Conservation (phyloP, 345 rosid genomes). For the Salix suchowensis region DNA sequence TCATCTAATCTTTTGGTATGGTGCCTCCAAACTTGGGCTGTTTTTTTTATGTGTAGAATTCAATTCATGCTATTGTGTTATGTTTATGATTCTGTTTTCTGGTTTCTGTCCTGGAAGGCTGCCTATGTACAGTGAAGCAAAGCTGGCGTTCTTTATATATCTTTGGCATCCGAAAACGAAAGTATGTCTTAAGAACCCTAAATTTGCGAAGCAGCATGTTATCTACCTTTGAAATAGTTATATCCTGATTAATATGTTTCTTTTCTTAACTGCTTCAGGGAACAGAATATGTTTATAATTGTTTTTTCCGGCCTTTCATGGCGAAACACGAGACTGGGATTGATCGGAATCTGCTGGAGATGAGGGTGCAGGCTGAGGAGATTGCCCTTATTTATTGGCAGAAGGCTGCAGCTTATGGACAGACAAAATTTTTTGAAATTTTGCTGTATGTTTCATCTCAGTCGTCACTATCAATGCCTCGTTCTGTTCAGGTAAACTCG, state of each 20-base stretch:
- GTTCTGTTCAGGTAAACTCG: slow-evolving; percentile 40
- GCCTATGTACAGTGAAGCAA: slow-evolving; percentile 77
- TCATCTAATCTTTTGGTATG: slow-evolving; percentile 61
- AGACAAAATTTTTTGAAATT: slow-evolving; percentile 11
- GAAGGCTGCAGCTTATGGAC: slow-evolving; percentile 22
- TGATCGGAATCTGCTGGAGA: slow-evolving; percentile 16
- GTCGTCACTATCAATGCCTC: slow-evolving; percentile 30
- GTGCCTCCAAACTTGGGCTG: background rate
- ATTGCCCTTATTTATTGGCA: slow-evolving; percentile 17
- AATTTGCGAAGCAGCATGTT: no score
- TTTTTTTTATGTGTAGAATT: background rate
- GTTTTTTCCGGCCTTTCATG: slow-evolving; percentile 14
- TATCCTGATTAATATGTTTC: background rate
- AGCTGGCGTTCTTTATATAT: slow-evolving; percentile 68
- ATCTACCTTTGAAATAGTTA: background rate
- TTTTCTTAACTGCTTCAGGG: slow-evolving; percentile 3
- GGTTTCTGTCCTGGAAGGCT: slow-evolving; percentile 41
- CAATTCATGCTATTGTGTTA: background rate
- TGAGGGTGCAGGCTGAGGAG: slow-evolving; percentile 10
- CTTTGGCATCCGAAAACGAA: slow-evolving; percentile 75
- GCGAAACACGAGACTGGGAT: slow-evolving; percentile 22
- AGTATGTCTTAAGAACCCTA: slow-evolving; percentile 27
- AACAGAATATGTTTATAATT: slow-evolving; percentile 17
- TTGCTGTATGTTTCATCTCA: slow-evolving; percentile 17
- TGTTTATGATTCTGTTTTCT: background rate